Percentiles rank a stretch among this genome's conserved stretches.
These are phyloP conservation scores for Phytophthora tubulina DNA, from an alignment of 352 stramenopile species.

Conservation along the genomic window DNA sequence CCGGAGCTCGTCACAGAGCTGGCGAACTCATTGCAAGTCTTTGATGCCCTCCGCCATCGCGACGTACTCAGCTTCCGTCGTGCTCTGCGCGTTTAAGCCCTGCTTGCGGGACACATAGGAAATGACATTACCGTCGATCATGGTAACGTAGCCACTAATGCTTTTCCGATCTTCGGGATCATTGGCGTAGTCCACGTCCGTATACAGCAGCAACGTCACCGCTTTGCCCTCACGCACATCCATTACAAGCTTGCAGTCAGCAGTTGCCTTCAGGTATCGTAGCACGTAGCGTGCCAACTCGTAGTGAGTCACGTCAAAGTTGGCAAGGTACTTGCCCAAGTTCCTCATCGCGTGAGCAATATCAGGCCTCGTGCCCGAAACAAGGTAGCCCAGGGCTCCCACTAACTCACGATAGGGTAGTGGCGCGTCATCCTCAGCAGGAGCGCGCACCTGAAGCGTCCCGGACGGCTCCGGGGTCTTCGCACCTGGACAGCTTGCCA, in stretches of 20 bases:
- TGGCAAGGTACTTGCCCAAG: slow-evolving; percentile 7
- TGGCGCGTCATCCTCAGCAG: neutral
- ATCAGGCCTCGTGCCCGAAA: slow-evolving; percentile 1
- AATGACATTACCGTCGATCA: slow-evolving; percentile 32
- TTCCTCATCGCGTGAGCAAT: slow-evolving; percentile 7
- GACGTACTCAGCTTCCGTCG: slow-evolving; percentile 40
- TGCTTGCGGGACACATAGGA: slow-evolving; percentile 39
- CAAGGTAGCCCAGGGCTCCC: slow-evolving; percentile 18
- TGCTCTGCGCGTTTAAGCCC: slow-evolving; percentile 38
- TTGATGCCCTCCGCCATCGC: slow-evolving; percentile 30
- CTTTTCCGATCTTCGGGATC: slow-evolving; percentile 27
- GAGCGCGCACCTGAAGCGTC: neutral
- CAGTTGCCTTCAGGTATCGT: slow-evolving; percentile 11
- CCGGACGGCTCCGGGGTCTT: slow-evolving; percentile 11
- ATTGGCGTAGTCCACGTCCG: slow-evolving; percentile 42
- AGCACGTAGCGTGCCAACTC: neutral
- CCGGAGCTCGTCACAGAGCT: slow-evolving; percentile 10
- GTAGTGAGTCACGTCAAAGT: slow-evolving; percentile 12
- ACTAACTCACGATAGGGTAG: slow-evolving; percentile 16
- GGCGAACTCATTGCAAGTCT: slow-evolving; percentile 33
- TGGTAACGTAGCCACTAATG: slow-evolving; percentile 37
- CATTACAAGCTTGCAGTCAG: slow-evolving; percentile 10
- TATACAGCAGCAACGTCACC: slow-evolving; percentile 8
- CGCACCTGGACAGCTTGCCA: neutral
- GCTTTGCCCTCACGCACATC: neutral